These are phyloP conservation scores for Calonectria multiphialidica DNA, from an alignment of 2,329 filamentous ascomycete species.

Conservation along the genomic window DNA sequence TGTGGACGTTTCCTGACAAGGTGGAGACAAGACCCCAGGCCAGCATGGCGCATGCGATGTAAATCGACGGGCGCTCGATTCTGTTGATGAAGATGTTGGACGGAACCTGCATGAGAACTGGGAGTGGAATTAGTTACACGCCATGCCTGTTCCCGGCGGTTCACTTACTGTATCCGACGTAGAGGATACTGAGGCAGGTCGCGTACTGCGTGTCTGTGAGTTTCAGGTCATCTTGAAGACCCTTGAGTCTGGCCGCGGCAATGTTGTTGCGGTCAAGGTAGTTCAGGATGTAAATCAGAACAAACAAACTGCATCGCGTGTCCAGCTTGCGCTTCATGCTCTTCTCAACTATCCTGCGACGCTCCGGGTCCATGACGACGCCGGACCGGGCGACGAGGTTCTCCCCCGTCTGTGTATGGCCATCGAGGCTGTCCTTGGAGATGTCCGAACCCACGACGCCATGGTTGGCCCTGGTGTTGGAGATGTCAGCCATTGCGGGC, in stretches of 20 bases:
- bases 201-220: slow-evolving; percentile 71
- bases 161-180: slow-evolving; percentile 67
- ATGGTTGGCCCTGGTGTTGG: neutral
- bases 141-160: neutral
- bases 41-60: slow-evolving; percentile 65
- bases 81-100: slow-evolving; percentile 70
- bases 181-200: slow-evolving; percentile 73
- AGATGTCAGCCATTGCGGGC: slow-evolving; percentile 4
- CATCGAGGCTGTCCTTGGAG: slow-evolving; percentile 16
- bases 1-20: slow-evolving; percentile 63
- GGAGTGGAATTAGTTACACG: neutral
- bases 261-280: slow-evolving; percentile 79
- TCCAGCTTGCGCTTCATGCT: slow-evolving; percentile 79
- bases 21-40: slow-evolving; percentile 73
- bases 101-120: slow-evolving; percentile 70
- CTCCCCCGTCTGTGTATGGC: neutral
- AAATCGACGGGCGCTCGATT: slow-evolving; percentile 63
- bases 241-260: slow-evolving; percentile 73
- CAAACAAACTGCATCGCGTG: slow-evolving; percentile 73
- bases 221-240: slow-evolving; percentile 70
- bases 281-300: slow-evolving; percentile 82
- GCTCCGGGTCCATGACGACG: slow-evolving; percentile 54
- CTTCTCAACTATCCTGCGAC: slow-evolving; percentile 70
- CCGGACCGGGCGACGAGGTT: neutral
- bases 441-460: neutral